A percentile compares a stretch with the other conserved stretches of the same genome.
These are phyloP conservation scores for Pugionium cornutum DNA, from an alignment of 345 rosid genomes.

Conservation along the genomic window DNA sequence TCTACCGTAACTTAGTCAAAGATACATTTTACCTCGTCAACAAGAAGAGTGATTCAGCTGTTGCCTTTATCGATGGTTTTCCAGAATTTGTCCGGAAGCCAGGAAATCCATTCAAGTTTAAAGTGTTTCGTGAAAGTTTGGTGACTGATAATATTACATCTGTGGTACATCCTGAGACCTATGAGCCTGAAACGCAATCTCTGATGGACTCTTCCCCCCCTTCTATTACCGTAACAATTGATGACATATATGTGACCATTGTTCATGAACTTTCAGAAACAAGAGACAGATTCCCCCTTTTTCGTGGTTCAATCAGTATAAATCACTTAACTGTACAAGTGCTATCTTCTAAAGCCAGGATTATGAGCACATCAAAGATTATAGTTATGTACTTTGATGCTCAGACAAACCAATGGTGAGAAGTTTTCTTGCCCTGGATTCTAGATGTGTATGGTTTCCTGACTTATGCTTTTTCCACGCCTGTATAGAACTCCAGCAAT, in stretches of 20 bases:
- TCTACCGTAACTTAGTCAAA: conserved; percentile 58
- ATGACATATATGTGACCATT: conserved; percentile 60
- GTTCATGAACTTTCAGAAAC: conserved; percentile 74
- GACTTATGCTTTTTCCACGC: conserved; percentile 24
- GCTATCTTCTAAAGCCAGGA: conserved; percentile 63
- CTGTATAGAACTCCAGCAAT: conserved; percentile 13
- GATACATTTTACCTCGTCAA: conserved; percentile 72
- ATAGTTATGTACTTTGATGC: conserved; percentile 65
- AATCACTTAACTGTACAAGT: conserved; percentile 57
- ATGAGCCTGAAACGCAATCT: conserved; percentile 44
- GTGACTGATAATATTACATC: conserved; percentile 39
- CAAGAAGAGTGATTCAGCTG: conserved; percentile 74
- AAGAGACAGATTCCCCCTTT: conserved; percentile 68
- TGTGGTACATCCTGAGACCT: conserved; percentile 37
- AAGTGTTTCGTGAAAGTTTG: conserved; percentile 54
- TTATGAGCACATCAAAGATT: conserved; percentile 54
- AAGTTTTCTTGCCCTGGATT: conserved; percentile 16
- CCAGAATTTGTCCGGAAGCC: conserved; percentile 90
- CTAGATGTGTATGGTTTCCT: conserved; percentile 20
- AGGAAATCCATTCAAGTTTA: conserved; percentile 90
- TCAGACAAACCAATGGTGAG: conserved; percentile 74
- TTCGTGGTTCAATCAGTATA: conserved; percentile 57
- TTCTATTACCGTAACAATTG: conserved; percentile 52
- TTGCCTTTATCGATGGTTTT: conserved; percentile 72
- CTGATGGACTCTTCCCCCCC: conserved; percentile 50